phyloP scores from a whole-genome alignment of 495 filamentous ascomycete species.

The Penicillium longicatenatum region DNA sequence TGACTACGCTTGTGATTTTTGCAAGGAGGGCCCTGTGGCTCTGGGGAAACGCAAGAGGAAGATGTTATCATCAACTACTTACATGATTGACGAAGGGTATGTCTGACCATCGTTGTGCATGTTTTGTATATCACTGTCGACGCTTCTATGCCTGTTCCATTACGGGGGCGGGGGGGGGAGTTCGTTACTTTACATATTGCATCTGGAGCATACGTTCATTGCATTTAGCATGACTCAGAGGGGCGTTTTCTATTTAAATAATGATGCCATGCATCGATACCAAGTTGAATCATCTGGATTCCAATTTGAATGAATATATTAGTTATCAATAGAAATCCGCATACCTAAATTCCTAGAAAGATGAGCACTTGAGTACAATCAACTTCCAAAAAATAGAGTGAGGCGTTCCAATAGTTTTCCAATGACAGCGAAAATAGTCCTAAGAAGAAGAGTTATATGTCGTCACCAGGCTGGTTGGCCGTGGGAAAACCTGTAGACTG shows the following conservation, averaged over 20 bases:
- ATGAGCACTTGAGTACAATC: not conserved
- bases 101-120: slow-evolving; percentile 11
- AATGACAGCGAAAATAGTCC: not conserved
- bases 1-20: slow-evolving; percentile 87
- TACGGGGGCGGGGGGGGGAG: not conserved
- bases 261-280: not conserved
- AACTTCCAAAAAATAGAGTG: not conserved
- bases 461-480: not conserved
- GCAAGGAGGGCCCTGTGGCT: slow-evolving; percentile 67
- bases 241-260: not conserved
- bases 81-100: slow-evolving; percentile 20
- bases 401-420: not conserved
- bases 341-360: slow-evolving; percentile 1
- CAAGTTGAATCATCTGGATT: not conserved
- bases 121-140: not conserved
- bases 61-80: slow-evolving; percentile 23
- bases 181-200: not conserved
- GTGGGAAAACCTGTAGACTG: slow-evolving; percentile 1
- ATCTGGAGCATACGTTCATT: not conserved
- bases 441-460: not conserved
- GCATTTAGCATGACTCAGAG: not conserved
- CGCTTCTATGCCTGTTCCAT: not conserved
- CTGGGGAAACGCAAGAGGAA: slow-evolving; percentile 63
- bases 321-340: not conserved
- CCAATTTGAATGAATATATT: not conserved